phyloP scores from a whole-genome alignment of 177 flowering plant species.

The Viscum album region DNA sequence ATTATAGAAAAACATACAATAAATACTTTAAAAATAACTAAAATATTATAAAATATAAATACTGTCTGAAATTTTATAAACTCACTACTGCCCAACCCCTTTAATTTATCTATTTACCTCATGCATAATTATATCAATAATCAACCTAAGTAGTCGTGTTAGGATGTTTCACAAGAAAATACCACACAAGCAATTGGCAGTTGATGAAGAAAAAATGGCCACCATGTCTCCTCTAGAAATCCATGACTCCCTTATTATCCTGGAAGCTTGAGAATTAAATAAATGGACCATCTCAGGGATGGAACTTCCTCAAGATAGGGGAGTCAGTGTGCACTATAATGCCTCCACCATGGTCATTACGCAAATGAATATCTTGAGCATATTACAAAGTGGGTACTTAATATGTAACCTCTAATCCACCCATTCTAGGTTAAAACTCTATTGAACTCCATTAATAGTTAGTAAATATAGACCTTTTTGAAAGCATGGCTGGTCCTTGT shows the following conservation, averaged over 20 bases:
- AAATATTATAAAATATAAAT: too few species aligned
- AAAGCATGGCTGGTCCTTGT: constrained; percentile 92
- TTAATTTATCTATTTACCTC: too few species aligned
- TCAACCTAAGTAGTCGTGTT: too few species aligned
- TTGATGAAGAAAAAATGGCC: constrained; percentile 10
- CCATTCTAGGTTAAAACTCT: too few species aligned
- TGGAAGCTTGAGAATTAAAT: constrained; percentile 80
- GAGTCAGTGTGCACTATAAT: constrained; percentile 71
- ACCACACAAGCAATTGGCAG: neutral
- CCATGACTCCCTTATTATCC: constrained; percentile 96
- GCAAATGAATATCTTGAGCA: constrained; percentile 89
- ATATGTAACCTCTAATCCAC: constrained; percentile 61
- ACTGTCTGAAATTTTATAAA: too few species aligned
- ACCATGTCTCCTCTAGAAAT: constrained; percentile 64
- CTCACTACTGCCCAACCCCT: too few species aligned
- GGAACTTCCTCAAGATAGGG: constrained; percentile 37
- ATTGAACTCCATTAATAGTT: too few species aligned
- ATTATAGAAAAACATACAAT: too few species aligned
- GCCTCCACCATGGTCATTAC: constrained; percentile 91
- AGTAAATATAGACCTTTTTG: constrained; percentile 61
- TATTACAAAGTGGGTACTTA: constrained; percentile 84
- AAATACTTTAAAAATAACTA: too few species aligned
- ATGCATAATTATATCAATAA: too few species aligned
- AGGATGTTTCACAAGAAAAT: constrained; percentile 27
- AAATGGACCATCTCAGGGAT: constrained; percentile 99